Percentiles rank a stretch among this genome's conserved stretches.
Conservation (phyloP, 164 flowering plant genomes). For the Nymphaea colorata region DNA sequence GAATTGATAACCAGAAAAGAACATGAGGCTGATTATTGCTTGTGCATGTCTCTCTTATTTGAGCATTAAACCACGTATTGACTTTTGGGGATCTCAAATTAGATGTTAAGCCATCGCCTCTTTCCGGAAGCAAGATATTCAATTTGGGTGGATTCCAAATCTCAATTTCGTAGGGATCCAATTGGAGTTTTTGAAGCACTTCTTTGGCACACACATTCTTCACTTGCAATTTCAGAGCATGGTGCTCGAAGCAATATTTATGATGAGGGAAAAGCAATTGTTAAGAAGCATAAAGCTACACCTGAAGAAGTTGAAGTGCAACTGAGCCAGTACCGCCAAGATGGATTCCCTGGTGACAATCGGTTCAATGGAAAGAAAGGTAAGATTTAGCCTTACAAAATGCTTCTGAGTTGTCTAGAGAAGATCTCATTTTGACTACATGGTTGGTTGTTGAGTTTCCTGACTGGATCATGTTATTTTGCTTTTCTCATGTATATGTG, state of each 20-base stretch:
- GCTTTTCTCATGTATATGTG: no score
- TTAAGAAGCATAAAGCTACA: slow-evolving; percentile 83
- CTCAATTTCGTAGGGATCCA: slow-evolving; percentile 93
- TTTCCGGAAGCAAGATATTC: slow-evolving; percentile 81
- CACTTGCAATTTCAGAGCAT: slow-evolving; percentile 88
- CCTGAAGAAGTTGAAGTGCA: slow-evolving; percentile 93
- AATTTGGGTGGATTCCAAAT: slow-evolving; percentile 96
- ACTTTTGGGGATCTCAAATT: slow-evolving; percentile 8
- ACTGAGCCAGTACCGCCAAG: slow-evolving; percentile 58
- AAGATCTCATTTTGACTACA: no score
- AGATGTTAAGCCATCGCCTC: slow-evolving; percentile 89
- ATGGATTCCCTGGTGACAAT: slow-evolving; percentile 80
- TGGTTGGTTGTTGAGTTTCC: no score
- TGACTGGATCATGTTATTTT: no score
- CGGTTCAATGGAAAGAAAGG: slow-evolving; percentile 93
- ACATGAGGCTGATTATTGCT: no score
- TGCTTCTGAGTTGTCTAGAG: background rate
- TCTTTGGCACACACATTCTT: slow-evolving; percentile 81
- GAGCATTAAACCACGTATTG: no score
- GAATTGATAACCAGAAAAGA: no score
- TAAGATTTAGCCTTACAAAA: slow-evolving; percentile 3
- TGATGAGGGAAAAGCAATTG: slow-evolving; percentile 92
- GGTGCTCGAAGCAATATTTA: slow-evolving; percentile 94
- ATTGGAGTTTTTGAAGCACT: slow-evolving; percentile 88
- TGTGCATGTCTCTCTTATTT: no score